Base-by-base conservation (phyloP, 805 yeast species). In the Myxozyma sirexii region DNA sequence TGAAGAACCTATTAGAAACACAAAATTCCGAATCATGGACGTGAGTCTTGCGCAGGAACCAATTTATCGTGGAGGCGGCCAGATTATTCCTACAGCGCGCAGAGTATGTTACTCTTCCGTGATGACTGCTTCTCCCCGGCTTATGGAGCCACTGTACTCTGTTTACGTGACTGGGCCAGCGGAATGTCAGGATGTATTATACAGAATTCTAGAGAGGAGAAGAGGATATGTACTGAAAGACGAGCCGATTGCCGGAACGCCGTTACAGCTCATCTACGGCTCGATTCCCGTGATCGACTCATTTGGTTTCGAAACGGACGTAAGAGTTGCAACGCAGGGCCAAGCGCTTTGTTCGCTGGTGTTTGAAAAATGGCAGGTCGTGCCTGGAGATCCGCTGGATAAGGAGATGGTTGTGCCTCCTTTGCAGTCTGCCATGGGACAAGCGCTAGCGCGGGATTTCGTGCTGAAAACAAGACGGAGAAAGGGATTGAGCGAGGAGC, bases 371-470 rank as follows among this genome's bases (percentile, higher is more conserved):
- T 94, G 97, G 96, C 80, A 82, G 21, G 72, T 77, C 2, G 96
- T 89, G 0, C 96, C 97, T 1, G 99, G 99, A 0, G 90, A 93
- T 74, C 98, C 97, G 7, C 69, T 93, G 67, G 96, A 93, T 71
- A 74, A 76, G 23, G 80, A 82, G 33, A 81, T 82, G 17, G 75
- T 74, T 49, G 79, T 90, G 41, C 90, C 91, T 4, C 80, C 85
- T 43, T 77, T 93, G 70, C 84, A 84, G 66, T 89, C 97, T 0
- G 97, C 94, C 0, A 85, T 87, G 4, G 74, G 78, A 0, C 76
- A 76, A 8, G 84, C 88, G 1, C 75, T 92, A 59, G 93, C 97
- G 0, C 78, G 99, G 58, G 99, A 94, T 73, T 90, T 91, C 68
- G 86, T 90, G 31, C 75, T 90, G 75, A 94, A 96, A 72, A 90